Base-by-base conservation (phyloP, 345 rosid genomes). In the Eucalyptus tenuipes region DNA sequence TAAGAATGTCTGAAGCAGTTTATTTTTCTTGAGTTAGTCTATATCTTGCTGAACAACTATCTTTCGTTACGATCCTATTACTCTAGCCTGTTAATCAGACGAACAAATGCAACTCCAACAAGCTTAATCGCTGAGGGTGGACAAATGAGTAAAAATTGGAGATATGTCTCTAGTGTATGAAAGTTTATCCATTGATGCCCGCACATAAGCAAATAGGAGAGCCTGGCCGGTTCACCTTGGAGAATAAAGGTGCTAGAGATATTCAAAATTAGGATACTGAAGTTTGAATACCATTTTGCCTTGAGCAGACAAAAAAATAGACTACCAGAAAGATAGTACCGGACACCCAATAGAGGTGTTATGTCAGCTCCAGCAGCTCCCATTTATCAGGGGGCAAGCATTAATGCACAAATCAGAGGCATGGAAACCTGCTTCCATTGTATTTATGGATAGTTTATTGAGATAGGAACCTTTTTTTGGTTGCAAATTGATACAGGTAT, bases 221-320 rank as follows among this genome's bases (percentile, higher is more conserved):
- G 75, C 75, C 20, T 2, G 5, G 75, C 40, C 1, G 3, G 0
- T n/a, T 64, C 75, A 64, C 75, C 40, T 13, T 1, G 5, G 6
- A 64, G 75, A 64, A n/a, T 64, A 7, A 15, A n/a, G 20, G 40
- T n/a, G 40, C 75, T 64, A 14, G 20, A n/a, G 3, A n/a, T n/a
- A 64, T n/a, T 64, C 37, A 16, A 64, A 64, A 64, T 64, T 40
- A 64, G 40, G 40, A 64, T n/a, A n/a, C 75, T 7, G 40, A n/a
- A 64, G 37, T 64, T 64, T 64, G 37, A 64, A 64, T 64, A 13
- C 94, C 94, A 1, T n/a, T 14, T 64, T n/a, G 5, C 37, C 10
- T 64, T n/a, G 27, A 33, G 4, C 75, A 64, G 20, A n/a, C 40
- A 15, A 33, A n/a, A n/a, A 14, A 7, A 20, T n/a, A n/a, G 40